Percentiles rank a stretch among this genome's conserved stretches.
phyloP scores from a whole-genome alignment of 2,329 filamentous ascomycete species.

The Phoma herbarum region DNA sequence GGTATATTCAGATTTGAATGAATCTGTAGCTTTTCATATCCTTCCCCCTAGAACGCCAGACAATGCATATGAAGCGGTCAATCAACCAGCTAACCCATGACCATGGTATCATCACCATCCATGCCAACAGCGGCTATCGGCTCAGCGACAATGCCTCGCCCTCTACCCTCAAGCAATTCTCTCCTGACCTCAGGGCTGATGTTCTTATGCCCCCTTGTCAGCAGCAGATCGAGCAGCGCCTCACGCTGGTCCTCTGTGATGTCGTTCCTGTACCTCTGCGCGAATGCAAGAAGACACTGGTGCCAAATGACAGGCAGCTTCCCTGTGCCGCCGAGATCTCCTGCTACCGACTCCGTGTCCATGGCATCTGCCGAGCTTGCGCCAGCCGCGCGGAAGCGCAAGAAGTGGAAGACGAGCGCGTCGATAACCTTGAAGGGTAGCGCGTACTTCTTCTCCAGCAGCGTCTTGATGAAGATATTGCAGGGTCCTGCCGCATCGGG shows the following conservation, averaged over 20 bases:
- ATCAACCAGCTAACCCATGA: constrained; percentile 57
- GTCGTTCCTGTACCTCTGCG: constrained; percentile 93
- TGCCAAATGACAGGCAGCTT: constrained; percentile 96
- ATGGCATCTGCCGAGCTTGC: constrained; percentile 67
- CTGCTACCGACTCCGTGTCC: constrained; percentile 49
- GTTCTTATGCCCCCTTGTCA: constrained; percentile 83
- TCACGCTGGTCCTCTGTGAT: constrained; percentile 96
- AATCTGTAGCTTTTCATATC: too few relatives aligned
- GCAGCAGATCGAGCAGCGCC: constrained; percentile 83
- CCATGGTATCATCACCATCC: constrained; percentile 90
- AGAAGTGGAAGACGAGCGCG: constrained; percentile 93
- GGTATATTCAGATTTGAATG: too few relatives aligned
- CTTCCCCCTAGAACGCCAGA: not conserved
- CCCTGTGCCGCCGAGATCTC: constrained; percentile 57
- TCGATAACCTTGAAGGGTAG: constrained; percentile 95
- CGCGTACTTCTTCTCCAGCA: constrained; percentile 97
- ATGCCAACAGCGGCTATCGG: constrained; percentile 63
- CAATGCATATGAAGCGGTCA: not conserved
- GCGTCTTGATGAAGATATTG: constrained; percentile 92
- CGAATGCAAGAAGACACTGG: constrained; percentile 89
- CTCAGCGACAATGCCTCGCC: constrained; percentile 77
- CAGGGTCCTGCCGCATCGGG: constrained; percentile 89
- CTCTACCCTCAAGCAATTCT: constrained; percentile 87
- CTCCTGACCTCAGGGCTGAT: constrained; percentile 92
- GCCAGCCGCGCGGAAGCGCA: constrained; percentile 81